A percentile compares a stretch with the other conserved stretches of the same genome.
Evolutionary conservation across 2,329 filamentous ascomycete species (phyloP).

Genomic region (Boeremia lycopersici): DNA sequence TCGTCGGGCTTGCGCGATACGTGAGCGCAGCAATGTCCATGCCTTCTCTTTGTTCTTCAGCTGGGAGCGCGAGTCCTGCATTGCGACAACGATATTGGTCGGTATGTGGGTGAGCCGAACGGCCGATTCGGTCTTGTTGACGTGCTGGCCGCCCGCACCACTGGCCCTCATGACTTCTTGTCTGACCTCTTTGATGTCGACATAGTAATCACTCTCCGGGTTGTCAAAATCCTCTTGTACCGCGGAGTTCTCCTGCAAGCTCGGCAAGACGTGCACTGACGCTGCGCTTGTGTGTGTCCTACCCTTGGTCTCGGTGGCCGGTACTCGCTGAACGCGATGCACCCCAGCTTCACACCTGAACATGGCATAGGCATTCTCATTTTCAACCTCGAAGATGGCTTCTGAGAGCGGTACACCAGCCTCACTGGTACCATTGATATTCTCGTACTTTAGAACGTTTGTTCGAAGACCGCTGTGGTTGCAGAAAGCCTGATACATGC

Average conservation of each 20-base stretch:
- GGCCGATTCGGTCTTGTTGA: constrained; percentile 97
- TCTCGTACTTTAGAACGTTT: constrained; percentile 79
- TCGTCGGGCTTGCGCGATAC: constrained; percentile 77
- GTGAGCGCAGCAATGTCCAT: constrained; percentile 82
- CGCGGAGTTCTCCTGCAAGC: constrained; percentile 66
- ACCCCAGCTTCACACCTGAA: constrained; percentile 91
- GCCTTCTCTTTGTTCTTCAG: constrained; percentile 85
- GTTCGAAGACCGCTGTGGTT: constrained; percentile 68
- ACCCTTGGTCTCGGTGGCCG: constrained; percentile 87
- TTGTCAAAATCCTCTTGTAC: constrained; percentile 71
- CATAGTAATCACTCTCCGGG: constrained; percentile 88
- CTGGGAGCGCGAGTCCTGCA: constrained; percentile 93
- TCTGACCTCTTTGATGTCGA: constrained; percentile 81
- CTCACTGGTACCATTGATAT: constrained; percentile 66
- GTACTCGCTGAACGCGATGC: constrained; percentile 92
- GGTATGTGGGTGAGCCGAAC: constrained; percentile 90
- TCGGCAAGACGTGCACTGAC: constrained; percentile 89
- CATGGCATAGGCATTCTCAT: constrained; percentile 76
- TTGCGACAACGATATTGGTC: constrained; percentile 82
- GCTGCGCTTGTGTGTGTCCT: constrained; percentile 93
- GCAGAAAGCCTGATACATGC: constrained; percentile 89
- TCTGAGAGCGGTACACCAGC: constrained; percentile 77
- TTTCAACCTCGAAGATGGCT: constrained; percentile 82
- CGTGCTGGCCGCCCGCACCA: constrained; percentile 94
- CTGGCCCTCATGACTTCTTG: constrained; percentile 89